Conservation (phyloP, 306 rosid genomes). For the Cucurbita moschata region DNA sequence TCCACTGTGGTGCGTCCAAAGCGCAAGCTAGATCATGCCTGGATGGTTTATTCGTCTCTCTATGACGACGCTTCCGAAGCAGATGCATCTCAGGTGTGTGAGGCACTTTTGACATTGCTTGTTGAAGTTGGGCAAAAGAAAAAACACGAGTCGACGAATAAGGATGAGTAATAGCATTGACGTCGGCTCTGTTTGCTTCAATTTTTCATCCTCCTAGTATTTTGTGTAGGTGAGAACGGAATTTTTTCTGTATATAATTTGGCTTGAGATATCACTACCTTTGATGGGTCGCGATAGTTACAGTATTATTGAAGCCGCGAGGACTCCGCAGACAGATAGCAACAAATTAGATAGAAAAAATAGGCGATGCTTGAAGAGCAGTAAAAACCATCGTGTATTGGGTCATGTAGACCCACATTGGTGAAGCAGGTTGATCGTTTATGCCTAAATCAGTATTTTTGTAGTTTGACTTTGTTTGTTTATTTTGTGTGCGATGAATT, state of each 20-base stretch:
- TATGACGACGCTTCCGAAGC: slow-evolving; percentile 52
- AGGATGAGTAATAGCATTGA: slow-evolving; percentile 37
- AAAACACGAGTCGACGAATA: slow-evolving; percentile 41
- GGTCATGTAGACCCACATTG: not conserved
- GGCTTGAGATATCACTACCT: not conserved
- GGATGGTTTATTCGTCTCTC: slow-evolving; percentile 89
- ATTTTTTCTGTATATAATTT: not conserved
- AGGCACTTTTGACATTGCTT: slow-evolving; percentile 74
- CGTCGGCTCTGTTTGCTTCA: not conserved
- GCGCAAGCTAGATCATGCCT: slow-evolving; percentile 79
- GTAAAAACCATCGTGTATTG: not conserved
- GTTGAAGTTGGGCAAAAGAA: slow-evolving; percentile 68
- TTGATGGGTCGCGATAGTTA: not conserved
- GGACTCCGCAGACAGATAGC: not conserved
- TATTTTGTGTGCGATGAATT: no score
- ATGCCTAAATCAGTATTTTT: no score
- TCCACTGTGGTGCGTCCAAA: slow-evolving; percentile 72
- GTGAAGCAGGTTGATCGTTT: not conserved
- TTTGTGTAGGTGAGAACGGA: not conserved
- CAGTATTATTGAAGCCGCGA: not conserved
- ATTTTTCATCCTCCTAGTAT: slow-evolving; percentile 8
- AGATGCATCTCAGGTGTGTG: slow-evolving; percentile 86
- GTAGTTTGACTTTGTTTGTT: no score
- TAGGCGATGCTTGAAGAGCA: not conserved
- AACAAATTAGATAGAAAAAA: not conserved